A percentile compares a stretch with the other conserved stretches of the same genome.
phyloP scores from a whole-genome alignment of 768 basidiomycete genomes.

The Pisolithus tinctorius region DNA sequence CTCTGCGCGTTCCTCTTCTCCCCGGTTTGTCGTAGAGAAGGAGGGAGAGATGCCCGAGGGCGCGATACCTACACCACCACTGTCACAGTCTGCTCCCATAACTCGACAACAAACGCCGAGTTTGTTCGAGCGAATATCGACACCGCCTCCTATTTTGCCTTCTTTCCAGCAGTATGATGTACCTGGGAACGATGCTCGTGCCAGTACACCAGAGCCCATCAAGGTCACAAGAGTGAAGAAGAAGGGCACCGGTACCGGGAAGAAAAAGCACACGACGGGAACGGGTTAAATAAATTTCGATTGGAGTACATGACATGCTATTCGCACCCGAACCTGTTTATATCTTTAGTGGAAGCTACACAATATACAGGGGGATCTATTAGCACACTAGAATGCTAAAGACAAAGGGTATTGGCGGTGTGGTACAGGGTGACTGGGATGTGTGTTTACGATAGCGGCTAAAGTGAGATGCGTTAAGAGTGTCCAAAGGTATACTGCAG shows the following conservation, averaged over 20 bases:
- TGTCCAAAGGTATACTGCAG: neutral
- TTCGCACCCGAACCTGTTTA: neutral
- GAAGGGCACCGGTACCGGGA: conserved; percentile 39
- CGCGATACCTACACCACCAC: conserved; percentile 18
- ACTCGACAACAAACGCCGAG: conserved; percentile 18
- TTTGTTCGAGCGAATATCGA: conserved; percentile 26
- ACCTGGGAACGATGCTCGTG: conserved; percentile 39
- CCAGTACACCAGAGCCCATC: conserved; percentile 62
- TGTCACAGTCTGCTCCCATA: conserved; percentile 20
- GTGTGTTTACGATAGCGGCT: conserved; percentile 10
- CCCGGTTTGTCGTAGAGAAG: conserved; percentile 61
- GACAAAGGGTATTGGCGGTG: conserved; percentile 6
- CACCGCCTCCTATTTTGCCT: conserved; percentile 29
- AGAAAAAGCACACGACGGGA: conserved; percentile 58
- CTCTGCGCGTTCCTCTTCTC: conserved; percentile 33
- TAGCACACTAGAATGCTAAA: conserved; percentile 5
- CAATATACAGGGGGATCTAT: conserved; percentile 18
- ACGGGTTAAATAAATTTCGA: conserved; percentile 4
- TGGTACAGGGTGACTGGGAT: conserved; percentile 3
- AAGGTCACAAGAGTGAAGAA: conserved; percentile 73
- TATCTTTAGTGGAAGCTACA: conserved; percentile 16
- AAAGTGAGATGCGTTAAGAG: neutral
- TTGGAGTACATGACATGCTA: neutral
- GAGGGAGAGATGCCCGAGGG: conserved; percentile 83
- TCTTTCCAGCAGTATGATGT: conserved; percentile 53